Evolutionary conservation across 257 asterid genomes (phyloP), one percentile per base, ranked within the genome.

Genomic region (Nyctanthes arbortristis): DNA sequence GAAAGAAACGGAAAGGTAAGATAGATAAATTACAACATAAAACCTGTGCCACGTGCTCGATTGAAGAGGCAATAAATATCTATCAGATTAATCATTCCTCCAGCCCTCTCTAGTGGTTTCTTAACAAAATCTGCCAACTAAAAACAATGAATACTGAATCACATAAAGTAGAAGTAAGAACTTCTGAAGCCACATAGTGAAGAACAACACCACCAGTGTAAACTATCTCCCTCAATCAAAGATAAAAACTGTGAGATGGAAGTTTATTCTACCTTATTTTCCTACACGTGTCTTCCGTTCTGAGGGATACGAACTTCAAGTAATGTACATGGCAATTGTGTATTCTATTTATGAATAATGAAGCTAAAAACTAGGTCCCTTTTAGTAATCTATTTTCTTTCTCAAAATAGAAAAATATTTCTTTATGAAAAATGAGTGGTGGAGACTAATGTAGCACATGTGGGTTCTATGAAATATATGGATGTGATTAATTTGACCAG

Each of bases 41-140:
- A 65, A 92, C 97, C 97, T 89, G 99, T 94, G 74, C 99, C 99
- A 70, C 99, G 94, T 68, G 99, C 99, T 63, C 97, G 95, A 79
- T 94, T 94, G 84, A 94, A 94, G 59, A 87, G 95, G 85, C 97
- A 94, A 82, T 94, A 94, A 16, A 89, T 70, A 82, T 94, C 99
- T 32, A 91, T 91, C 66, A 94, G 81, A 78, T 91, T 94, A 65
- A 94, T 77, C 90, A 87, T 94, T 68, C 99, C 99, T 16, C 99
- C 97, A 74, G 96, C 91, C 79, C 94, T 89, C 79, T 94, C 96
- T 28, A 94, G 76, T 31, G 95, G 96, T 62, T 70, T 79, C 90
- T 81, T 89, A 67, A 88, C 92, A 72, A 89, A 94, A 85, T 94
- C 99, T 84, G 99, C 99, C 79, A 94, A 78, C 96, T 92, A 82